A percentile compares a stretch with the other conserved stretches of the same genome.
Evolutionary conservation across 768 basidiomycete genomes (phyloP).

Genomic region (Saitozyma podzolica): DNA sequence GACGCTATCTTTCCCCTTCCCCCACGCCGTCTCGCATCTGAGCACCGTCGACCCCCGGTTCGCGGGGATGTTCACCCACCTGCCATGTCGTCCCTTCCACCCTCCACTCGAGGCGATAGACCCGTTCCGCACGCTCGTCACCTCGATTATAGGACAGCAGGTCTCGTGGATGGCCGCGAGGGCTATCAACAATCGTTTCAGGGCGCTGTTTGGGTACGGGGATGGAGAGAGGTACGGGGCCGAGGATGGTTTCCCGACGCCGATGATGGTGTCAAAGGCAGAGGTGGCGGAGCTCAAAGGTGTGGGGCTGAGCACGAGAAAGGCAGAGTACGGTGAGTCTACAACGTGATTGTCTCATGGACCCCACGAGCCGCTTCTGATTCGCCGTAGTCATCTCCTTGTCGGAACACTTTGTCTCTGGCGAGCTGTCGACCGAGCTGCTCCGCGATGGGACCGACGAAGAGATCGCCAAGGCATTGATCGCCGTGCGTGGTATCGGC

Average conservation of each 20-base stretch:
- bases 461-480: constrained; percentile 71
- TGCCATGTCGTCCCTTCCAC: constrained; percentile 73
- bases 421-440: constrained; percentile 71
- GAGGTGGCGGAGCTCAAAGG: constrained; percentile 64
- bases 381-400: constrained; percentile 67
- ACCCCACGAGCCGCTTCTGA: background rate
- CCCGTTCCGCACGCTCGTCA: constrained; percentile 75
- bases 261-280: constrained; percentile 65
- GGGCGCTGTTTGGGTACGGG: constrained; percentile 67
- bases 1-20: constrained; percentile 71
- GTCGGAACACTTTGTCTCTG: constrained; percentile 76
- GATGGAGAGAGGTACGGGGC: constrained; percentile 6
- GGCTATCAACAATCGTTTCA: constrained; percentile 76
- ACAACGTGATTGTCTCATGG: background rate
- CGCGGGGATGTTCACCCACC: constrained; percentile 63
- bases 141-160: constrained; percentile 67
- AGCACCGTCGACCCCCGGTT: constrained; percentile 70
- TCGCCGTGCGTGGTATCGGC: constrained; percentile 77
- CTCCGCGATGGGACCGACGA: constrained; percentile 72
- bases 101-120: constrained; percentile 65
- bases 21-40: constrained; percentile 72
- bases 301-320: constrained; percentile 78
- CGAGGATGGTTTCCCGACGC: constrained; percentile 63
- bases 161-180: constrained; percentile 79
- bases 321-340: constrained; percentile 79